phyloP scores from a whole-genome alignment of 2,329 filamentous ascomycete genomes.

The Pezizomycotina sp. region DNA sequence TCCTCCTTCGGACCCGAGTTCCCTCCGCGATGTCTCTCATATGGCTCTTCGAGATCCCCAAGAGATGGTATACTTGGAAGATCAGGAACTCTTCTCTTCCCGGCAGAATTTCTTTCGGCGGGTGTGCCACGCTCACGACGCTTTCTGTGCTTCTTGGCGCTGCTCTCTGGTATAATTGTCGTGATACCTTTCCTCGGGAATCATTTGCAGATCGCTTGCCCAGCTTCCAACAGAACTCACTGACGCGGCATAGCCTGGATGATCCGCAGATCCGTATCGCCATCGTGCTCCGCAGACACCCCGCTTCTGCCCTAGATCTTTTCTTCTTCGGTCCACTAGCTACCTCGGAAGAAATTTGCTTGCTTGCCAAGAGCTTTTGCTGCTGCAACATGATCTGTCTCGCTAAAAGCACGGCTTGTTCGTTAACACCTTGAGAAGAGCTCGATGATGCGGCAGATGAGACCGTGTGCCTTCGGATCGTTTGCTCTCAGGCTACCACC shows the following conservation, averaged over 20 bases:
- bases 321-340: neutral
- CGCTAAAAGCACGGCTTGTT: slow-evolving; percentile 5
- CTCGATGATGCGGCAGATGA: no score
- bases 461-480: no score
- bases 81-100: slow-evolving; percentile 13
- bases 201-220: slow-evolving; percentile 16
- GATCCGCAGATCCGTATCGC: slow-evolving; percentile 8
- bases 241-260: slow-evolving; percentile 14
- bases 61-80: slow-evolving; percentile 14
- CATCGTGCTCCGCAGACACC: slow-evolving; percentile 2
- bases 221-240: slow-evolving; percentile 15
- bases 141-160: slow-evolving; percentile 14
- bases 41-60: no score
- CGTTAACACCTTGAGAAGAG: slow-evolving; percentile 3
- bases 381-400: slow-evolving; percentile 1
- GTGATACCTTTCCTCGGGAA: slow-evolving; percentile 13
- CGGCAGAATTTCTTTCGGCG: no score
- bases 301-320: no score
- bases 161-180: slow-evolving; percentile 5
- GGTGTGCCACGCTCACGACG: slow-evolving; percentile 9
- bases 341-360: no score
- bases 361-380: no score
- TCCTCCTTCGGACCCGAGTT: no score
- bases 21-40: no score
- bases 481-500: no score